These are phyloP conservation scores for Alternaria rosae DNA, from an alignment of 2,329 filamentous ascomycete species.

Conservation along the genomic window DNA sequence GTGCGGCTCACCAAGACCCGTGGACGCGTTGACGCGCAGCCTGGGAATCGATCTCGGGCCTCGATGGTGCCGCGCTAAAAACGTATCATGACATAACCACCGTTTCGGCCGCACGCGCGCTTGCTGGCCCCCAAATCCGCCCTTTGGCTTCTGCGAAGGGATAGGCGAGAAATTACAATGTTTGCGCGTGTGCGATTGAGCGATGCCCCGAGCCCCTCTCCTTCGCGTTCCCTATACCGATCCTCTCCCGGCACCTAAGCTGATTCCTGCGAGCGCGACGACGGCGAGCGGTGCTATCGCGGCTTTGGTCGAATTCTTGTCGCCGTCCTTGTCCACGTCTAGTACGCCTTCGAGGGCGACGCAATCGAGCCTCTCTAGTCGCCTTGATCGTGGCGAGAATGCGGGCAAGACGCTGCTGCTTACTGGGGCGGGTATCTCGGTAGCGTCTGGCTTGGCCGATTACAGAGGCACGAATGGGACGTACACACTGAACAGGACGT, in stretches of 20 bases:
- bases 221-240: conserved; percentile 93
- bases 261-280: conserved; percentile 75
- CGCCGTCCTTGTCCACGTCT: conserved; percentile 45
- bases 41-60: neutral
- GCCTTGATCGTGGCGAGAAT: conserved; percentile 35
- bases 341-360: conserved; percentile 20
- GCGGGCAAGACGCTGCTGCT: conserved; percentile 67
- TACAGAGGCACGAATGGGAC: conserved; percentile 91
- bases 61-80: conserved; percentile 8
- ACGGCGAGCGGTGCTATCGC: conserved; percentile 76
- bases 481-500: conserved; percentile 89
- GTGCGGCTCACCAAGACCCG: conserved; percentile 57
- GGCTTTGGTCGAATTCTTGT: conserved; percentile 80
- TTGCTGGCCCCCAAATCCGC: neutral
- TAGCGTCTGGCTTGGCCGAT: conserved; percentile 90
- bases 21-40: neutral
- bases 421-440: conserved; percentile 89
- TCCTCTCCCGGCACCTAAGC: conserved; percentile 75
- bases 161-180: conserved; percentile 17
- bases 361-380: conserved; percentile 10
- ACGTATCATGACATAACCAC: conserved; percentile 24
- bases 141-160: neutral
- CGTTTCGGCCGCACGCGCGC: neutral
- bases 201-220: conserved; percentile 62
- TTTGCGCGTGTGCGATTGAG: conserved; percentile 7